A percentile compares a stretch with the other conserved stretches of the same genome.
phyloP scores from a whole-genome alignment of 2,329 filamentous ascomycete species.

The Ophiostoma quercus region DNA sequence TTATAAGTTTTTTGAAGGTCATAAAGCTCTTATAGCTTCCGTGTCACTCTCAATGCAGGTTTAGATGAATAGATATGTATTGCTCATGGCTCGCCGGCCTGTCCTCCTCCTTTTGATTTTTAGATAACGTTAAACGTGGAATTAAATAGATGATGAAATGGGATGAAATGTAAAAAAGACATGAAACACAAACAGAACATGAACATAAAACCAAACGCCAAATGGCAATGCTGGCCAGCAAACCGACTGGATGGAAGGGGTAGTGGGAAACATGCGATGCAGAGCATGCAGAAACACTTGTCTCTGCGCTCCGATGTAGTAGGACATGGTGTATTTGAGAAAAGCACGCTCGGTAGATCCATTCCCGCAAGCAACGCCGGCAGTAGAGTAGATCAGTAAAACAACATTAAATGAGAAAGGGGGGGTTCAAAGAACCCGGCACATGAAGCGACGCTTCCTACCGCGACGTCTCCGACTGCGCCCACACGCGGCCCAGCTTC shows the following conservation, averaged over 20 bases:
- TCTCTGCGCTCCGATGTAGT: not conserved
- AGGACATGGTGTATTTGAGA: conserved; percentile 11
- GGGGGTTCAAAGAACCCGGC: not conserved
- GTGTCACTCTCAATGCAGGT: not conserved
- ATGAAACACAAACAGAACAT: not conserved
- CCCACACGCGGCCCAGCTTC: conserved; percentile 23
- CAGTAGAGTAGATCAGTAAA: not conserved
- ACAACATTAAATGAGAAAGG: not conserved
- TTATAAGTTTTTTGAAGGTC: too few relatives aligned
- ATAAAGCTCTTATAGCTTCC: too few relatives aligned
- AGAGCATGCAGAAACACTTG: conserved; percentile 1
- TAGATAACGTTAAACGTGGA: too few relatives aligned
- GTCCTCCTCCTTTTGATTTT: conserved; percentile 4
- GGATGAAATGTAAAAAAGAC: not conserved
- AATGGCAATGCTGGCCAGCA: conserved; percentile 22
- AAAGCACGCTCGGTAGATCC: conserved; percentile 11
- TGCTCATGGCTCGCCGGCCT: conserved; percentile 6
- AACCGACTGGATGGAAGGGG: not conserved
- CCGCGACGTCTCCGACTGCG: conserved; percentile 16
- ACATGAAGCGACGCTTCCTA: conserved; percentile 13
- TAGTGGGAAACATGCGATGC: not conserved
- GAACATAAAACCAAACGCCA: conserved; percentile 23
- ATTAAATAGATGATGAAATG: too few relatives aligned
- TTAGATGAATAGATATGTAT: not conserved
- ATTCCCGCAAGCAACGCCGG: not conserved